phyloP scores from a whole-genome alignment of 495 filamentous ascomycete genomes.

The Friedmanniomyces simplex region DNA sequence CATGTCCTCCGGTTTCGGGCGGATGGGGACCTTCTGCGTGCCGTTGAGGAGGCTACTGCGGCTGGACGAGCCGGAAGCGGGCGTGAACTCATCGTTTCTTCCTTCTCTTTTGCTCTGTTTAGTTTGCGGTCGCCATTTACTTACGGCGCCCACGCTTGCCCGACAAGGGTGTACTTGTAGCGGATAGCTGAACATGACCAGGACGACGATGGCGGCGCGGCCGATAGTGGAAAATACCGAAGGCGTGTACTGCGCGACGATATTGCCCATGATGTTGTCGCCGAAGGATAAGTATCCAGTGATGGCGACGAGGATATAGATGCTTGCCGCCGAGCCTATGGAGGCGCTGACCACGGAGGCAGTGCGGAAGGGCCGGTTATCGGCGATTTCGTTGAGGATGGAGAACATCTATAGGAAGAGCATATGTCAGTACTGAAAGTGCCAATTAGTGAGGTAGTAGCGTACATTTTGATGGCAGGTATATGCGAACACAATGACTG shows the following conservation, averaged over 20 bases:
- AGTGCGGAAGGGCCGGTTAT: conserved; percentile 73
- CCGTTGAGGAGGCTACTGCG: conserved; percentile 1
- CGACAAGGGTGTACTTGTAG: conserved; percentile 92
- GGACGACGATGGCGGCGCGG: conserved; percentile 86
- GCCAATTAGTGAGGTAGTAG: not conserved
- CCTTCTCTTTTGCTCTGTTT: conserved; percentile 8
- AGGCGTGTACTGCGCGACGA: conserved; percentile 78
- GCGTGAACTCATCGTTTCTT: conserved; percentile 13
- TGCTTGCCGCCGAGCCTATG: conserved; percentile 65
- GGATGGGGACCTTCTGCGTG: conserved; percentile 8
- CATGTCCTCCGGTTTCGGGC: conserved; percentile 44
- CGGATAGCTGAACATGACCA: conserved; percentile 95
- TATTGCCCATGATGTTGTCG: conserved; percentile 75
- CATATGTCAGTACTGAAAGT: not conserved
- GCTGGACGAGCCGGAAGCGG: conserved; percentile 27
- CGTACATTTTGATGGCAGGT: conserved; percentile 94
- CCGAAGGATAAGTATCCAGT: conserved; percentile 95
- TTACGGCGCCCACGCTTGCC: conserved; percentile 80
- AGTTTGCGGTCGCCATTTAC: conserved; percentile 74
- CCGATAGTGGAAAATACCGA: conserved; percentile 81
- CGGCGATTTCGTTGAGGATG: conserved; percentile 84
- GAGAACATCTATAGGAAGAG: conserved; percentile 74
- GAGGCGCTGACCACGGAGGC: conserved; percentile 70
- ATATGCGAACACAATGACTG: conserved; percentile 94
- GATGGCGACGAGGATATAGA: conserved; percentile 86